Evolutionary conservation across 1,284 basidiomycete genomes (phyloP).

Genomic region (Megacollybia platyphylla): DNA sequence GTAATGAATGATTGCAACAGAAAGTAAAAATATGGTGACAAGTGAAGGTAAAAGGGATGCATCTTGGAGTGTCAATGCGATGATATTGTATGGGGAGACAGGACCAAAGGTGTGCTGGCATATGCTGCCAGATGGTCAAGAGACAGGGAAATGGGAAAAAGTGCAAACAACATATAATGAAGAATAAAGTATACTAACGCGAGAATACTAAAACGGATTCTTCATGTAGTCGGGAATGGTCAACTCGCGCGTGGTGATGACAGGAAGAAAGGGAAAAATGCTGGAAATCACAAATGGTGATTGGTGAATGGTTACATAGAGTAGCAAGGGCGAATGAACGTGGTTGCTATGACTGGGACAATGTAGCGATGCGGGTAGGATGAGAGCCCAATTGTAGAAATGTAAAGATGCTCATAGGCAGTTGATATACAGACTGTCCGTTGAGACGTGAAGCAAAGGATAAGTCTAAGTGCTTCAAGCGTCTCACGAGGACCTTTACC

Average conservation of each 20-base stretch:
- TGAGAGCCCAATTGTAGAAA: constrained; percentile 21
- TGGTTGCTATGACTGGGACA: not conserved
- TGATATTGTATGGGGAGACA: constrained; percentile 1
- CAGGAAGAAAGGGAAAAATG: constrained; percentile 20
- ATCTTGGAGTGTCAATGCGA: constrained; percentile 10
- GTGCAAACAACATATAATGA: constrained; percentile 50
- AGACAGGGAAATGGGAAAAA: constrained; percentile 4
- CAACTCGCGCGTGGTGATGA: constrained; percentile 14
- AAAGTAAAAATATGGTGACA: constrained; percentile 7
- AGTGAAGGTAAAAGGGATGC: constrained; percentile 8
- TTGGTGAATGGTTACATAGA: constrained; percentile 36
- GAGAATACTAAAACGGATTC: not conserved
- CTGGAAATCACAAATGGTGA: constrained; percentile 21
- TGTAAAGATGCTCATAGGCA: constrained; percentile 22
- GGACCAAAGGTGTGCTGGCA: not conserved
- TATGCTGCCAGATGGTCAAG: constrained; percentile 3
- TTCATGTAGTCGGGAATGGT: not conserved
- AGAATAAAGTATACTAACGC: constrained; percentile 47
- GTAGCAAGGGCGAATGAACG: constrained; percentile 20
- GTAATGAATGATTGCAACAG: constrained; percentile 1
- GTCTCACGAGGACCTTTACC: too few species aligned
- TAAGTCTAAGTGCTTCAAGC: too few species aligned
- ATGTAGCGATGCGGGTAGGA: too few species aligned
- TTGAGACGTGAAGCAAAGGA: constrained; percentile 8
- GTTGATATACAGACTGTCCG: constrained; percentile 20